A percentile compares a stretch with the other conserved stretches of the same genome.
Evolutionary conservation across 2,329 filamentous ascomycete genomes (phyloP).

Genomic region (Colletotrichum sp.): DNA sequence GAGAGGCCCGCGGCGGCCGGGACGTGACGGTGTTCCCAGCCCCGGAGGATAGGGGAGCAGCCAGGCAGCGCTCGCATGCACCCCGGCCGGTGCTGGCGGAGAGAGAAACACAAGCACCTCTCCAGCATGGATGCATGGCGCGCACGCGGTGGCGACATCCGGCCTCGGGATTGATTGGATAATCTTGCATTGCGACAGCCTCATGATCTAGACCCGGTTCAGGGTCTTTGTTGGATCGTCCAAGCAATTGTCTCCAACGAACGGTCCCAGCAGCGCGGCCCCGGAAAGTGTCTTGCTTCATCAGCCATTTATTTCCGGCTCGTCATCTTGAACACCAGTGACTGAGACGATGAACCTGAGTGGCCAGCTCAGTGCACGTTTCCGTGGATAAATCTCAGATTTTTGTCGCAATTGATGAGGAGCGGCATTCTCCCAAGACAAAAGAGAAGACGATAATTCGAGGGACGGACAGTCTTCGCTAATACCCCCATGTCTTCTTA

Average conservation of each 20-base stretch:
- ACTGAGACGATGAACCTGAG: neutral
- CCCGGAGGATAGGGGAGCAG: neutral
- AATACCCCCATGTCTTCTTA: no score
- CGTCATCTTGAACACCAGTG: neutral
- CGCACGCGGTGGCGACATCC: neutral
- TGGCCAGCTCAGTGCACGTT: neutral
- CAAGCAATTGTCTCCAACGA: neutral
- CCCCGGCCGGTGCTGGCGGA: neutral
- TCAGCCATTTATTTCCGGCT: neutral
- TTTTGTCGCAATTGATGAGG: neutral
- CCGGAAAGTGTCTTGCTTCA: neutral
- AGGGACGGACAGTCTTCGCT: no score
- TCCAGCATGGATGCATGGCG: neutral
- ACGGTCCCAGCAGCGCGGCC: neutral
- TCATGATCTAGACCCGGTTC: slow-evolving; percentile 6
- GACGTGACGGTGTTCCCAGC: neutral
- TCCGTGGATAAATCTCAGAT: neutral
- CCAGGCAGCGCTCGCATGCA: neutral
- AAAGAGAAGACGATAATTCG: neutral
- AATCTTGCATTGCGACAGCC: slow-evolving; percentile 1
- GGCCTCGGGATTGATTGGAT: neutral
- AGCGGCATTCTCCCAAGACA: neutral
- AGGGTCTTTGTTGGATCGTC: neutral
- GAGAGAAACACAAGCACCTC: neutral
- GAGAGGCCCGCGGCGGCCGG: neutral